These are phyloP conservation scores for Coccomyxa sp. DNA, from an alignment of 139 green algal species.

Conservation along the genomic window DNA sequence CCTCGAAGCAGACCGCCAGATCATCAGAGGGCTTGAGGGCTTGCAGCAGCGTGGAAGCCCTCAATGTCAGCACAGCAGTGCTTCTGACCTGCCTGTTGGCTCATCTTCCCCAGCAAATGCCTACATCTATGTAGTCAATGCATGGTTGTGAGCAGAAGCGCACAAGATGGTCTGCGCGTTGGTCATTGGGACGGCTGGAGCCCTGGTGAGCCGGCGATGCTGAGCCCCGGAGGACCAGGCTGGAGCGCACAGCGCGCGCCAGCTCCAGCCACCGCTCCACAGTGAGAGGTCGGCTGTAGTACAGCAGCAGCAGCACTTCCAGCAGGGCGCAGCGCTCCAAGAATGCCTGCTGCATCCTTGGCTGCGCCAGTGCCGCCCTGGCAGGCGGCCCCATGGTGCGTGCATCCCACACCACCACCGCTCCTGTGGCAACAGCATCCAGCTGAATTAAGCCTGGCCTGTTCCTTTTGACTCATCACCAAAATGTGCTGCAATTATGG, in stretches of 20 bases:
- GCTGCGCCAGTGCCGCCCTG: background rate
- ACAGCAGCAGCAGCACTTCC: constrained; percentile 50
- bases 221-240: constrained; percentile 25
- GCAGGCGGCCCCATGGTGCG: background rate
- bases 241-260: constrained; percentile 31
- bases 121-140: background rate
- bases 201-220: no score
- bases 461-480: background rate
- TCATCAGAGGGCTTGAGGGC: no score
- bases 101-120: background rate
- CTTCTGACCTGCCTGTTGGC: background rate
- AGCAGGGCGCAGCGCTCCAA: constrained; percentile 55
- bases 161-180: background rate
- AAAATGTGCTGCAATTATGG: background rate
- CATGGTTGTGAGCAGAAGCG: background rate
- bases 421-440: background rate
- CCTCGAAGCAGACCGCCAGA: no score
- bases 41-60: no score
- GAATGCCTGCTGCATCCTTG: constrained; percentile 21
- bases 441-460: background rate
- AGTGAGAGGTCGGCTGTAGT: constrained; percentile 41
- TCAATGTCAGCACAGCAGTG: no score
- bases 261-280: constrained; percentile 41
- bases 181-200: background rate
- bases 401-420: background rate